Evolutionary conservation across 352 stramenopile genomes (phyloP), one percentile per base, ranked within the genome.

Genomic region (Phytopythium ostracodes): DNA sequence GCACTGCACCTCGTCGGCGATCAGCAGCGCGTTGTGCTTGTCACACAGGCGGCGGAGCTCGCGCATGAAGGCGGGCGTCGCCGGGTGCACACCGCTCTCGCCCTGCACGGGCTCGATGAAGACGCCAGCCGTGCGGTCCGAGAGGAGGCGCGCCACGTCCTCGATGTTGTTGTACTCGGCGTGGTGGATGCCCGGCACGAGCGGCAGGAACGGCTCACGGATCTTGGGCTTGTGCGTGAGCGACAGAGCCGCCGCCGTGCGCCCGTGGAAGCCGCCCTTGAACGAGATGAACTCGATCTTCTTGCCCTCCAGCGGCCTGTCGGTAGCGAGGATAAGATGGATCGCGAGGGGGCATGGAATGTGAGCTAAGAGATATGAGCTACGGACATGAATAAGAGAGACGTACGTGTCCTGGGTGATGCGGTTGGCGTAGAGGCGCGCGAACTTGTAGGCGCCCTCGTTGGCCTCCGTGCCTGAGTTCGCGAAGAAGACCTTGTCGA

Each of bases 1-100:
- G 43, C 95, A 89, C 81, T 99, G 97, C 29, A 99, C 96, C 81
- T 99, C 97, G 81, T 99, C 97, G n/a, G 87, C 92, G 71, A 99
- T 99, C 56, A 99, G 76, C 46, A 99, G 79, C 22, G 98, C 90
- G 59, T 92, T 91, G 65, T 90, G 88, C 62, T 98, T 94, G 68
- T 99, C 92, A 69, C 92, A 98, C 18, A 99, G 68, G 35, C 89
- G 75, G 22, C 96, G 82, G 46, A 98, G 76, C 15, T 88, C 83
- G 4, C 63, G 63, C 65, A 99, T 96, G 74, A 98, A 99, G 55
- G 94, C 88, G 6, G 69, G 67, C n/a, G 87, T 89, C 9, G 92
- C 96, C 20, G 95, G 92, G 64, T 89, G 88, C 62, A 99, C 94
- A 15, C 96, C 96, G 46, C 96, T 96, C 74, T 99, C 96, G 59